Percentiles rank a stretch among this genome's conserved stretches.
Evolutionary conservation across 305 asterid species (phyloP).

Genomic region (Fraxinus nigra): DNA sequence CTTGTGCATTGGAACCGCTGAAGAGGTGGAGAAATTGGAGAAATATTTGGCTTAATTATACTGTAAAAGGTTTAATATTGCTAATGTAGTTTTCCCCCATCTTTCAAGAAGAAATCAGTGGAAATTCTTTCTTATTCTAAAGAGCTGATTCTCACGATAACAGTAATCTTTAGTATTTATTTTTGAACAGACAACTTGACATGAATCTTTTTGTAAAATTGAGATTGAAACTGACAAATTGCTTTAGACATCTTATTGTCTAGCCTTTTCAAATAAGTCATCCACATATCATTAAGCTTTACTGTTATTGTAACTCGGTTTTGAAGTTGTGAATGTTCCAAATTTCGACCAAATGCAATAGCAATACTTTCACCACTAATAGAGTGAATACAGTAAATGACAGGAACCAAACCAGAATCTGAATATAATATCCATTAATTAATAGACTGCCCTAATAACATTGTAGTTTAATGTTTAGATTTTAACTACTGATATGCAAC

Average conservation of each 20-base stretch:
- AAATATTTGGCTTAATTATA: constrained; percentile 61
- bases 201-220: background rate
- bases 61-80: constrained; percentile 14
- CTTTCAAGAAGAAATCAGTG: constrained; percentile 12
- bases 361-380: background rate
- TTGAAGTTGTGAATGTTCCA: background rate
- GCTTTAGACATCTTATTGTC: background rate
- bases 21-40: constrained; percentile 90
- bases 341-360: background rate
- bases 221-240: background rate
- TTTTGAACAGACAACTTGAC: background rate
- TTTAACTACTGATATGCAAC: background rate
- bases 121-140: constrained; percentile 1
- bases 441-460: background rate
- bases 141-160: background rate
- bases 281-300: background rate
- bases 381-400: background rate
- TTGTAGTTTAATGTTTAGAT: background rate
- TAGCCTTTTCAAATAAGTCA: background rate
- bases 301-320: background rate
- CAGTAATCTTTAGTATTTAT: background rate
- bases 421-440: background rate
- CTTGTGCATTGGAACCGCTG: constrained; percentile 78
- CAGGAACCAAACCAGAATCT: background rate
- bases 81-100: constrained; percentile 1